phyloP scores from a whole-genome alignment of 2,329 filamentous ascomycete genomes.

The Neonectria ditissima region DNA sequence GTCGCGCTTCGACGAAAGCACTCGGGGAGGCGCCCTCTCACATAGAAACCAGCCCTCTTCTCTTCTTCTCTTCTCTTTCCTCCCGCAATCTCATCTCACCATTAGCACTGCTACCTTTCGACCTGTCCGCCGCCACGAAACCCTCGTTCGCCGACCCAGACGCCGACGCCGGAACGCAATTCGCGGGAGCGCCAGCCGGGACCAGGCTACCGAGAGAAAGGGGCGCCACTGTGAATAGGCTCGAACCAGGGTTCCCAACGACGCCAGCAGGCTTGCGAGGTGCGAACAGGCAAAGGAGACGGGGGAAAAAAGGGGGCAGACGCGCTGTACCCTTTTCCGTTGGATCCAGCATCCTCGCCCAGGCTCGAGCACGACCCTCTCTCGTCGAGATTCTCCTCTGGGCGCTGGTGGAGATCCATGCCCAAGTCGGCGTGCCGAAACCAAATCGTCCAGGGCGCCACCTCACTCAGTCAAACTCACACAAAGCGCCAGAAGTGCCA shows the following conservation, averaged over 20 bases:
- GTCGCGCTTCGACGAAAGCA: background rate
- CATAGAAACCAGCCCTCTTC: background rate
- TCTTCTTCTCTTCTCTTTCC: conserved; percentile 1
- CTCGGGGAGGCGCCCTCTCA: background rate
- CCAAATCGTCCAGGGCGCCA: conserved; percentile 33
- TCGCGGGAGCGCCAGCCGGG: conserved; percentile 6
- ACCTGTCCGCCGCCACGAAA: background rate
- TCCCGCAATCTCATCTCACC: conserved; percentile 8
- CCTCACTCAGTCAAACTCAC: conserved; percentile 14
- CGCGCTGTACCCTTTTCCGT: conserved; percentile 13
- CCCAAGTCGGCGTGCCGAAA: conserved; percentile 36
- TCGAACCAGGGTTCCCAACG: background rate
- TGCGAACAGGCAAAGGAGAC: background rate
- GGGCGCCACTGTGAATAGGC: conserved; percentile 3
- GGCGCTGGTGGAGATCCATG: conserved; percentile 28
- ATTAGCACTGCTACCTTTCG: background rate
- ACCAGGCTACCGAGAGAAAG: conserved; percentile 3
- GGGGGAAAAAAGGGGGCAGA: conserved; percentile 2
- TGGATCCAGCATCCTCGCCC: conserved; percentile 16
- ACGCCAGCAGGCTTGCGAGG: conserved; percentile 1
- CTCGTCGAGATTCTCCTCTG: background rate
- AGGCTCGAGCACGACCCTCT: conserved; percentile 15
- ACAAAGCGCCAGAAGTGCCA: conserved; percentile 3
- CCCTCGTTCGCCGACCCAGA: background rate
- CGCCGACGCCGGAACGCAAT: conserved; percentile 8